phyloP scores from a whole-genome alignment of 1,284 basidiomycete species.

The Tilletia caries region DNA sequence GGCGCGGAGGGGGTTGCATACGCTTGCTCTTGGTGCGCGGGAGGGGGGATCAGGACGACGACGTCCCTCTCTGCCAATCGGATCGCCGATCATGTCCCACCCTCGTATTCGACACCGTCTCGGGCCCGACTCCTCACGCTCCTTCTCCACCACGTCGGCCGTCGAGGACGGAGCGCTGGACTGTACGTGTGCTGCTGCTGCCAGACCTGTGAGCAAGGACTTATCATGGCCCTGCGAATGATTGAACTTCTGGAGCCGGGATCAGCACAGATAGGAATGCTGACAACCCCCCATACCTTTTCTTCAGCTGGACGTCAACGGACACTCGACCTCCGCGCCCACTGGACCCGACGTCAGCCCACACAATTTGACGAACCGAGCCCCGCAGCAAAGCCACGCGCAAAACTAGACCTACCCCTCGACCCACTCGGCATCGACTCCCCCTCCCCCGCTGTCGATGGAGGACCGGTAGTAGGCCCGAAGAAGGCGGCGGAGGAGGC shows the following conservation, averaged over 20 bases:
- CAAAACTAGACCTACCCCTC: not conserved
- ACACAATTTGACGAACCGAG: not conserved
- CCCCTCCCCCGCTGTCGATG: conserved; percentile 67
- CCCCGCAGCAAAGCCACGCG: not conserved
- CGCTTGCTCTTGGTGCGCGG: not conserved
- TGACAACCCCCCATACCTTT: no score
- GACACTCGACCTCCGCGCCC: not conserved
- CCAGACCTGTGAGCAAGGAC: not conserved
- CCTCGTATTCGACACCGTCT: not conserved
- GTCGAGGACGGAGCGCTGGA: conserved; percentile 58
- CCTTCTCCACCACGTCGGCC: conserved; percentile 67
- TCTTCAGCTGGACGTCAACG: not conserved
- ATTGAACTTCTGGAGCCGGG: no score
- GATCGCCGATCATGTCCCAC: not conserved
- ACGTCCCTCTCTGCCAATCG: no score
- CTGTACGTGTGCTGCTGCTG: not conserved
- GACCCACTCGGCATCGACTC: conserved; percentile 31
- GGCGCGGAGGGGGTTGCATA: not conserved
- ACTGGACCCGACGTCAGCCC: not conserved
- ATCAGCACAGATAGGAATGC: no score
- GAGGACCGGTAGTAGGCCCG: conserved; percentile 73
- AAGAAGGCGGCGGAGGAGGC: conserved; percentile 60
- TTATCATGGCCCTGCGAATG: not conserved
- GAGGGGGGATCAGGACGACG: not conserved
- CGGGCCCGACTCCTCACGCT: not conserved